Evolutionary conservation across 2,329 filamentous ascomycete genomes (phyloP), one percentile per base, ranked within the genome.

Genomic region (Pseudogymnoascus verrucosus): DNA sequence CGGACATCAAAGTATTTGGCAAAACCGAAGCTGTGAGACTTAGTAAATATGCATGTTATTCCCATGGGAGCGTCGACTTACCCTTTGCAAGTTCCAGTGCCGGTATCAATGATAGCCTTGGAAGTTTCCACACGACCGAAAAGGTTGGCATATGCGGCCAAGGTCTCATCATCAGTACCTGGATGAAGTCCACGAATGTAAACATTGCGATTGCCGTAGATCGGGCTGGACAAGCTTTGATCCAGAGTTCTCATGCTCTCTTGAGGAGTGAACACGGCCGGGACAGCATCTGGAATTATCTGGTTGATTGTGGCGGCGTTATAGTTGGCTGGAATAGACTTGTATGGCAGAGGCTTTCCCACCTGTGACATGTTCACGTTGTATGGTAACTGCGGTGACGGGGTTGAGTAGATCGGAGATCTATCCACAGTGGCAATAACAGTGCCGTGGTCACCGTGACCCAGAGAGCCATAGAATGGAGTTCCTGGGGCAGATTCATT

Each of bases 161-260:
- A 80, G 73, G 96, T 88, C 60, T 96, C 90, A 72, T 99, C 95
- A 60, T 96, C 95, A 0, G 93, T 99, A 70, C 96, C 93, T 0
- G 95, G 93, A 67, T 96, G 90, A 67, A 99, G 88, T 16, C 96
- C 96, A 66, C 95, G 91, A 68, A 99, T 97, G 80, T 99, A 99
- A 68, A 99, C 93, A 72, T 99, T 99, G 67, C 92, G 95, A 73
- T 98, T 96, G 51, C 93, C 93, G 59, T 90, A 79, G 64, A 88
- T 95, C 65, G 92, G 89, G 72, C 98, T 98, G 77, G 96, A 91
- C 60, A 99, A 82, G 73, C 93, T 96, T 76, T 96, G 93, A 67
- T 96, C 93, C 28, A 98, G 84, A 44, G 90, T 93, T 82, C 96
- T 90, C 78, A 90, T 86, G 71, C 89, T 90, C 64, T 93, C 93